phyloP scores from a whole-genome alignment of 192 early-diverging fungal species.

The Coemansia sp. region DNA sequence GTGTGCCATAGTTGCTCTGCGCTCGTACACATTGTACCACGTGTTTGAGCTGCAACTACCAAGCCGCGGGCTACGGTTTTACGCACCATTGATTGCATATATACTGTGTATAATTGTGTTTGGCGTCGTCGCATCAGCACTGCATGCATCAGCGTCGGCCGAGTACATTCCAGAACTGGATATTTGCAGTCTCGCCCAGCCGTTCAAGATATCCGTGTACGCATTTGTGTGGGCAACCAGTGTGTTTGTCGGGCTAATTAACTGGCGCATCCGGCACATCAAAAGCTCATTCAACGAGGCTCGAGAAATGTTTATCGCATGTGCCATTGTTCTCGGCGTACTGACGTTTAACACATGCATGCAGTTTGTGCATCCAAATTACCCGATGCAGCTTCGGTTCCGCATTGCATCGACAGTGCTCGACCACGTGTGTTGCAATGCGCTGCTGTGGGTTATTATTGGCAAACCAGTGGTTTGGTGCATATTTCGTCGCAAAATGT shows the following conservation, averaged over 20 bases:
- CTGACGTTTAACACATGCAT: slow-evolving; percentile 16
- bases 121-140: slow-evolving; percentile 15
- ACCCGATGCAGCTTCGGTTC: slow-evolving; percentile 15
- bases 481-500: slow-evolving; percentile 19
- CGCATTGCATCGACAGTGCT: slow-evolving; percentile 19
- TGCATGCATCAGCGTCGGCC: slow-evolving; percentile 5
- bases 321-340: slow-evolving; percentile 16
- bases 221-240: slow-evolving; percentile 22
- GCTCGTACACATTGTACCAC: slow-evolving; percentile 24
- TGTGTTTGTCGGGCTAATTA: slow-evolving; percentile 13
- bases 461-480: slow-evolving; percentile 19
- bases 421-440: slow-evolving; percentile 17
- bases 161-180: slow-evolving; percentile 16
- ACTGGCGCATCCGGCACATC: slow-evolving; percentile 32
- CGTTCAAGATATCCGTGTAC: slow-evolving; percentile 26
- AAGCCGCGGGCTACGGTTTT: slow-evolving; percentile 20
- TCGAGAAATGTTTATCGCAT: slow-evolving; percentile 29
- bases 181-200: slow-evolving; percentile 15
- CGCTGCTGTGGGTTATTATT: slow-evolving; percentile 34
- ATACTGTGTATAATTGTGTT: slow-evolving; percentile 10
- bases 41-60: slow-evolving; percentile 25
- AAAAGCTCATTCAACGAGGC: slow-evolving; percentile 49
- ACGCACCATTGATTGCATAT: slow-evolving; percentile 17
- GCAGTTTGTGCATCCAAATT: slow-evolving; percentile 20
- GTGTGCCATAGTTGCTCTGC: slow-evolving; percentile 19